phyloP scores from a whole-genome alignment of 805 yeast species.

The Ogataea methanolica region DNA sequence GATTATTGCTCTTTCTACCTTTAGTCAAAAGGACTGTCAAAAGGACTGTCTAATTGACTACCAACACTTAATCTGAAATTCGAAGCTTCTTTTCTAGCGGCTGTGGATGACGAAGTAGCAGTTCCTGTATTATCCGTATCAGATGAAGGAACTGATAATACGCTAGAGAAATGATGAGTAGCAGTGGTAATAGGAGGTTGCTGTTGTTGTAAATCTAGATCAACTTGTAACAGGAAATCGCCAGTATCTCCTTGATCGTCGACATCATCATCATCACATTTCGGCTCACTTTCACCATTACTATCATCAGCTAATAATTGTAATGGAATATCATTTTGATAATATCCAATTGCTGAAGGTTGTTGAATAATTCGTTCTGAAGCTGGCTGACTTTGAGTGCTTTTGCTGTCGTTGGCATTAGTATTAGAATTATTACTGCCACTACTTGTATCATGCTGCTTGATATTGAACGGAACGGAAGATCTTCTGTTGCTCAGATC shows the following conservation, averaged over 20 bases:
- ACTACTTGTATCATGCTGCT: constrained; percentile 2
- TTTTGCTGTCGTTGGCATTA: not conserved
- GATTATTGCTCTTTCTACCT: not conserved
- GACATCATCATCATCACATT: not conserved
- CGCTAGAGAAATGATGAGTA: no score
- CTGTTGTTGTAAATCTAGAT: constrained; percentile 8
- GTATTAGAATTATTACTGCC: not conserved
- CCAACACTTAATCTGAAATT: not conserved
- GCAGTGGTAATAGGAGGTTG: not conserved
- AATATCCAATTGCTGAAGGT: not conserved
- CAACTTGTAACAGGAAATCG: constrained; percentile 16
- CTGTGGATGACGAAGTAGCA: not conserved
- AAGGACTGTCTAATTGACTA: constrained; percentile 11
- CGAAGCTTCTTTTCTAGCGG: not conserved
- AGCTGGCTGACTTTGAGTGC: not conserved
- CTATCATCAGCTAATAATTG: constrained; percentile 11
- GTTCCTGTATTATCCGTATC: not conserved
- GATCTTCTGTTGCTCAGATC: constrained; percentile 5
- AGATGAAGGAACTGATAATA: not conserved
- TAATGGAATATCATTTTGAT: constrained; percentile 11
- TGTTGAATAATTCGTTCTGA: not conserved
- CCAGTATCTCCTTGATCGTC: not conserved
- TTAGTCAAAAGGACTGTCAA: constrained; percentile 14
- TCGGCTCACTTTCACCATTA: constrained; percentile 8
- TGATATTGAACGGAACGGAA: constrained; percentile 5